Conservation (phyloP, 306 rosid species). For the Cucurbita moschata region DNA sequence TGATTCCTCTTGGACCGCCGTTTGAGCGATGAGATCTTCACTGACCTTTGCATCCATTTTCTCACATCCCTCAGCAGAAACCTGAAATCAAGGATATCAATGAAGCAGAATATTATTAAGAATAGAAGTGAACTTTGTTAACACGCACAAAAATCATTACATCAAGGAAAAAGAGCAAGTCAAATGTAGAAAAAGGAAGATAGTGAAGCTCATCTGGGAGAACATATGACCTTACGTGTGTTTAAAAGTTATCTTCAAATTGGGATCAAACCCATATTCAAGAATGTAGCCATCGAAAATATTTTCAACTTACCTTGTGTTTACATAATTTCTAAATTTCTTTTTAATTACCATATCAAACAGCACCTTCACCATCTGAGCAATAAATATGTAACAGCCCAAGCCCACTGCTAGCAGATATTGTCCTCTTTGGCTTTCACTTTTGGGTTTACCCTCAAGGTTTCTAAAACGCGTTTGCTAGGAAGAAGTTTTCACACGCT, state of each 20-base stretch:
- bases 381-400: not conserved
- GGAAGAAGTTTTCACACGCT: too few relatives aligned
- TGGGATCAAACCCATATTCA: not conserved
- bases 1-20: conserved; percentile 26
- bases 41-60: conserved; percentile 17
- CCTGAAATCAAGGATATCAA: conserved; percentile 23
- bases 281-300: not conserved
- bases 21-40: conserved; percentile 24
- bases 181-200: not conserved
- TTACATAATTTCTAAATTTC: not conserved
- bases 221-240: not conserved
- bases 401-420: too few relatives aligned
- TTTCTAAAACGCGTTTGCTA: too few relatives aligned
- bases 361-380: not conserved
- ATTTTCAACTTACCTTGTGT: not conserved
- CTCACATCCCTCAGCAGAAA: conserved; percentile 21
- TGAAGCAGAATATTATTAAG: not conserved
- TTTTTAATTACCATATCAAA: not conserved
- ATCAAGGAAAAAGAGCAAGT: not conserved
- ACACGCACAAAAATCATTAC: not conserved
- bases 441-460: too few relatives aligned
- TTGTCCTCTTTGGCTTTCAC: too few relatives aligned
- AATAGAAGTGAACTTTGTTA: not conserved
- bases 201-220: not conserved
- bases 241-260: not conserved